A percentile compares a stretch with the other conserved stretches of the same genome.
phyloP scores from a whole-genome alignment of 2,329 filamentous ascomycete species.

The Juglanconis sp. region DNA sequence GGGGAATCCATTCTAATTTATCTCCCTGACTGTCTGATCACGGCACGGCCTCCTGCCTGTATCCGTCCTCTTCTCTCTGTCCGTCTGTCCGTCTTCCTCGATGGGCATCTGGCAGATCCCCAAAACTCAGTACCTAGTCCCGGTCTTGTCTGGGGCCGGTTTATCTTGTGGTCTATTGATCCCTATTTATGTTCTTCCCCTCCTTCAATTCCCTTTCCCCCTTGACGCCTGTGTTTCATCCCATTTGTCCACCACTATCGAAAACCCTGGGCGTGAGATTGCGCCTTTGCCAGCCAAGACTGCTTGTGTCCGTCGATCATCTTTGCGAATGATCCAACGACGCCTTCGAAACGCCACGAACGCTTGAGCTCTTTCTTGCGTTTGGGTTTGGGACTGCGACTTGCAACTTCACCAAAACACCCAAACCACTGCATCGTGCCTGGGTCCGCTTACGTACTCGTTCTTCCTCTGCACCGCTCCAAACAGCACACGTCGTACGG shows the following conservation, averaged over 20 bases:
- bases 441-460: too few species aligned
- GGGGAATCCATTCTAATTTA: too few species aligned
- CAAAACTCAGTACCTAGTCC: too few species aligned
- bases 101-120: too few species aligned
- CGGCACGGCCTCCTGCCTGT: too few species aligned
- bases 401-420: background rate
- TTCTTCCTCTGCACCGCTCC: background rate
- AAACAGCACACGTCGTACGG: background rate
- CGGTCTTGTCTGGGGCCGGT: background rate
- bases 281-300: background rate
- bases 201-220: too few species aligned
- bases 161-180: background rate
- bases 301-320: background rate
- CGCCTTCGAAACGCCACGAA: background rate
- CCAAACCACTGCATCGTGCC: background rate
- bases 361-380: background rate
- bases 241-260: background rate
- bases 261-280: background rate
- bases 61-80: too few species aligned
- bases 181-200: background rate
- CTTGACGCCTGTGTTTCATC: background rate
- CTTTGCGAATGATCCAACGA: background rate
- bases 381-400: too few species aligned
- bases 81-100: too few species aligned
- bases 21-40: too few species aligned